Evolutionary conservation across 1,139 yeast genomes (phyloP).

Genomic region (Debaryomyces sp.): DNA sequence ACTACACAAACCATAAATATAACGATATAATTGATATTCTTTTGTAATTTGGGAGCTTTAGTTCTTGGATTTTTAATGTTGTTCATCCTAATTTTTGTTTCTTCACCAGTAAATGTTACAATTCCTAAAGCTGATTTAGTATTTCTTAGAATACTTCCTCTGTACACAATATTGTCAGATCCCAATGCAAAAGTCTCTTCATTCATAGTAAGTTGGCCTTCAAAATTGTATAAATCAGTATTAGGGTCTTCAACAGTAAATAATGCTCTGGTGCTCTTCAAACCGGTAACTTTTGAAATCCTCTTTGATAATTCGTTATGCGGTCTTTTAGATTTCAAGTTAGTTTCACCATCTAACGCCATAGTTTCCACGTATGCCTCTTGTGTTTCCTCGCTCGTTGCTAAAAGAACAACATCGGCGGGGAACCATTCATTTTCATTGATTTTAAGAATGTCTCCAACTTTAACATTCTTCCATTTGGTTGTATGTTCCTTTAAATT

Average conservation of each 20-base stretch:
- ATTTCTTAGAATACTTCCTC: constrained; percentile 89
- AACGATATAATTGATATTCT: constrained; percentile 79
- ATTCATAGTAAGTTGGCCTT: constrained; percentile 51
- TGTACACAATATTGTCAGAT: constrained; percentile 77
- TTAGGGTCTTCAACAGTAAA: constrained; percentile 89
- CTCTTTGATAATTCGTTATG: constrained; percentile 59
- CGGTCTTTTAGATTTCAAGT: constrained; percentile 74
- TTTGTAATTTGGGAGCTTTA: constrained; percentile 90
- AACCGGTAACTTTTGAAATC: constrained; percentile 51
- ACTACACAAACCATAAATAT: constrained; percentile 87
- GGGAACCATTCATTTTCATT: constrained; percentile 90
- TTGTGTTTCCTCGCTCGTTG: constrained; percentile 64
- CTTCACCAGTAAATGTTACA: constrained; percentile 93
- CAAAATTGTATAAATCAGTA: constrained; percentile 85
- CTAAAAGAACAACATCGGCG: constrained; percentile 76
- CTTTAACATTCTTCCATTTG: constrained; percentile 76
- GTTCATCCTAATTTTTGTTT: constrained; percentile 93
- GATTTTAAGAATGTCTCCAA: constrained; percentile 80
- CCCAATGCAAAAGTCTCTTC: constrained; percentile 59
- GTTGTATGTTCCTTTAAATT: constrained; percentile 38
- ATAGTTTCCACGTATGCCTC: constrained; percentile 90
- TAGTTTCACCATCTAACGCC: constrained; percentile 98
- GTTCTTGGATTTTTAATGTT: constrained; percentile 87
- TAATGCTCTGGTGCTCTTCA: constrained; percentile 53
- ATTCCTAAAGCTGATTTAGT: constrained; percentile 74